These are phyloP conservation scores for Paraphoma sp. DNA, from an alignment of 2,329 filamentous ascomycete genomes.

Conservation along the genomic window DNA sequence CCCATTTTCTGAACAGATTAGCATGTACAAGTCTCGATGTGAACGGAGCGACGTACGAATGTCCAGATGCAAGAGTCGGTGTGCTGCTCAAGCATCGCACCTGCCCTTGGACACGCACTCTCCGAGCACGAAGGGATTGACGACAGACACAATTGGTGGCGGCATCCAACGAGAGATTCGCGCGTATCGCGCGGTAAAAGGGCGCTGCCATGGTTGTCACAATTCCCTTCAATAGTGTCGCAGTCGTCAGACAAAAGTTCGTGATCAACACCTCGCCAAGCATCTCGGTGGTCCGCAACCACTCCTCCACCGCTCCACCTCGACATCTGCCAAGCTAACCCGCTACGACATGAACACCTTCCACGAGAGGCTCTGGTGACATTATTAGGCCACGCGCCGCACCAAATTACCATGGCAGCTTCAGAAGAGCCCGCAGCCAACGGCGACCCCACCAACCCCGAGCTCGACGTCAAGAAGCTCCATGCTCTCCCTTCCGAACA, in stretches of 20 bases:
- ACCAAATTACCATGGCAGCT: constrained; percentile 31
- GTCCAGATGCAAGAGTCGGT: constrained; percentile 37
- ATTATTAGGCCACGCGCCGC: constrained; percentile 12
- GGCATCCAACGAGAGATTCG: constrained; percentile 14
- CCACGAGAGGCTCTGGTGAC: constrained; percentile 6
- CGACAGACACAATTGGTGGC: constrained; percentile 27
- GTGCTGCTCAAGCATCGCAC: constrained; percentile 37
- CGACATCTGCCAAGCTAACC: constrained; percentile 16
- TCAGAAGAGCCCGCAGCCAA: constrained; percentile 40
- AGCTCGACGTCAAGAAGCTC: constrained; percentile 90
- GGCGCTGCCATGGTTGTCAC: constrained; percentile 27
- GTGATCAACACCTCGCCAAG: constrained; percentile 29
- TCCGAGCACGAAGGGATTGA: constrained; percentile 7
- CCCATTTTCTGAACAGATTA: constrained; percentile 74
- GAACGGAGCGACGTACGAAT: constrained; percentile 34
- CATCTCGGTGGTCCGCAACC: constrained; percentile 31
- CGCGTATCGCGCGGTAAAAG: constrained; percentile 24
- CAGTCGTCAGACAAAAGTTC: constrained; percentile 21
- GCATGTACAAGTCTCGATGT: neutral
- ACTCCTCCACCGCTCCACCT: constrained; percentile 19
- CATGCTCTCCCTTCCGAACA: constrained; percentile 90
- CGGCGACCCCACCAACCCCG: constrained; percentile 62
- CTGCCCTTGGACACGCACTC: constrained; percentile 11
- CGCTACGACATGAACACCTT: constrained; percentile 30
- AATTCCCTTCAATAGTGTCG: neutral